Base-by-base conservation (phyloP, 2,329 filamentous ascomycete genomes). In the Fusarium fujikuroi region DNA sequence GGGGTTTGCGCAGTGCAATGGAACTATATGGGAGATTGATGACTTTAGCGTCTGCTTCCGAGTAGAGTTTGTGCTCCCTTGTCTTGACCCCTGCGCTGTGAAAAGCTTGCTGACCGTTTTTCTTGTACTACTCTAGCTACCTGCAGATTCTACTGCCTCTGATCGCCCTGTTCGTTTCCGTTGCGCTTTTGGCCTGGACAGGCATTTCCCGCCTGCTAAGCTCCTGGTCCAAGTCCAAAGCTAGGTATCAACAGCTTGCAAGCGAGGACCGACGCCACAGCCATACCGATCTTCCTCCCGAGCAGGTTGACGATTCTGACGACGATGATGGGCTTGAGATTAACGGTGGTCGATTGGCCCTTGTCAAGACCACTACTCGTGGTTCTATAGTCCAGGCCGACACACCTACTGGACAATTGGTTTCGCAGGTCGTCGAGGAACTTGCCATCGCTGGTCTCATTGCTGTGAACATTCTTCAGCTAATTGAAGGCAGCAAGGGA, bases 101-200 rank as follows among this genome's bases (percentile, higher is more conserved):
- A 8, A 54, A 54, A 46, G 54, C 64, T 68, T 46, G 50, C 72
- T 72, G 30, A 62, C 77, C 68, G 37, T 68, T 47, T 60, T 60
- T 68, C 42, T 56, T 66, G 52, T 47, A 8, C 37, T 37, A 50
- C 54, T 63, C 18, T 60, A 83, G 82, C 63, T 83, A 82, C 63
- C 81, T 84, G 49, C 92, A 93, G 82, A 90, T 93, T 69, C 85
- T 97, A 52, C 87, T 98, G 61, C 96, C 96, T 61, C 85, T 96
- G 69, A 84, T 91, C 69, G 86, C 92, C 65, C 89, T 95, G 81
- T 87, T 84, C 71, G 76, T 92, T 32, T 98, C 96, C 11, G 81
- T 95, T 74, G 80, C 93, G 59, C 86, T 91, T 75, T 88, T 97
- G 63, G 75, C 87, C 66, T 79, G 87, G 75, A 90, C 92, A 78